Base-by-base conservation (phyloP, 441 rosid species). In the Jatropha podagrica region DNA sequence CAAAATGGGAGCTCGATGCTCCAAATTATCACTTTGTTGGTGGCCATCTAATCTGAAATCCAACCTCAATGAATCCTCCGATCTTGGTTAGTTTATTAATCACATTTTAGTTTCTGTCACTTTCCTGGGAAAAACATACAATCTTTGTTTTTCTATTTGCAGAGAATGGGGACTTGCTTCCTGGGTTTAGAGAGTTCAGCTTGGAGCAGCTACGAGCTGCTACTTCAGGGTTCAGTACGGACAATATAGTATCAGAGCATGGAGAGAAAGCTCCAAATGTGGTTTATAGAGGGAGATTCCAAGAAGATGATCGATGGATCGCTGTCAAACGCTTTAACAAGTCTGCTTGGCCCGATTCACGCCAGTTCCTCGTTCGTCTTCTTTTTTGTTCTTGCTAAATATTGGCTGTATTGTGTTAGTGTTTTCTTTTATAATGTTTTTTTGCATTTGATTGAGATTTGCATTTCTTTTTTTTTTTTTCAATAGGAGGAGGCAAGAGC, bases 221-320 rank as follows among this genome's bases (percentile, higher is more conserved):
- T 72, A 92, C 98, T 17, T 79, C 88, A 4, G 95, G 95, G 3
- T 92, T 94, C 81, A 83, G 87, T 6, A 59, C 89, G 3, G 98
- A 91, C 75, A 88, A 86, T 77, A 91, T 94, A 56, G 98, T 94
- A 23, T 92, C 98, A 18, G 98, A 94, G 81, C 97, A 94, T 61
- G 98, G 98, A 3, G 96, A 91, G 83, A 94, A 91, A 79, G 97
- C 98, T 80, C 98, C 98, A 18, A 94, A 94, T 86, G 92, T 94
- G 55, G 98, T 94, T 38, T 94, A 91, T 71, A 88, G 77, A 86
- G 97, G 94, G 68, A 88, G 78, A 79, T 84, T 94, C 26, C 62
- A 49, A 2, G 95, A 86, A 11, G 97, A 91, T 66, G 93, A 85
- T 74, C 87, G 85, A 4, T 90, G 83, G 83, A 81, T 94, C 71